phyloP scores from a whole-genome alignment of 2,329 filamentous ascomycete species.

The Fusarium algeriense region DNA sequence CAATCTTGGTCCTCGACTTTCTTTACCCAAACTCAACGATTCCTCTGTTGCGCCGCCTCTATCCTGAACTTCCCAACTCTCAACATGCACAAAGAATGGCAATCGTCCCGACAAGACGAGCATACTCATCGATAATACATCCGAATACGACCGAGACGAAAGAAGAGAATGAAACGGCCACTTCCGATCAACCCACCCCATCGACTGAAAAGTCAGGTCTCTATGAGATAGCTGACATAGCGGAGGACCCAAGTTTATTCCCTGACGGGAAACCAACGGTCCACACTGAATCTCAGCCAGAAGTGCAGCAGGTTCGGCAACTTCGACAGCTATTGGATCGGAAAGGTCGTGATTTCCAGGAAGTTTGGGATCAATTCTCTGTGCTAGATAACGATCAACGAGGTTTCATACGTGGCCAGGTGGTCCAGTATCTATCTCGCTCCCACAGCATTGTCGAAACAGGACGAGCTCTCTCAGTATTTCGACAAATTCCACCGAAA shows the following conservation, averaged over 20 bases:
- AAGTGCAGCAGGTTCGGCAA: not conserved
- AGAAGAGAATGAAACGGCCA: not conserved
- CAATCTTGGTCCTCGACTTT: slow-evolving; percentile 67
- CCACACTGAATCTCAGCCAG: not conserved
- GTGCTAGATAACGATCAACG: slow-evolving; percentile 52
- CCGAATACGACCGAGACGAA: slow-evolving; percentile 6
- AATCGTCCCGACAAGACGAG: slow-evolving; percentile 40
- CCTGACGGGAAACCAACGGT: not conserved
- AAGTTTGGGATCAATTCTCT: slow-evolving; percentile 59
- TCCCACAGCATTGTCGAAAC: slow-evolving; percentile 60
- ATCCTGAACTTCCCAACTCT: slow-evolving; percentile 46
- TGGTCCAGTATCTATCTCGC: slow-evolving; percentile 58
- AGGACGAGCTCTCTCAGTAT: slow-evolving; percentile 60
- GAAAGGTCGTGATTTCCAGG: slow-evolving; percentile 51
- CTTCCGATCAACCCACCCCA: not conserved
- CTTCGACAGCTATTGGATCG: slow-evolving; percentile 43
- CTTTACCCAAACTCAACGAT: slow-evolving; percentile 63
- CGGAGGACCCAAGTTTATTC: not conserved
- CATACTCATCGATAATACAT: slow-evolving; percentile 46
- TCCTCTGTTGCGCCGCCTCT: slow-evolving; percentile 57
- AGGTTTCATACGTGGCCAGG: slow-evolving; percentile 45
- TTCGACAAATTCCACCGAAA: slow-evolving; percentile 52
- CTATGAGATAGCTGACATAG: not conserved
- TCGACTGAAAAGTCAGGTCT: not conserved
- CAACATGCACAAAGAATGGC: slow-evolving; percentile 33